phyloP scores from a whole-genome alignment of 2,329 filamentous ascomycete genomes.

The Diaporthe destruens region DNA sequence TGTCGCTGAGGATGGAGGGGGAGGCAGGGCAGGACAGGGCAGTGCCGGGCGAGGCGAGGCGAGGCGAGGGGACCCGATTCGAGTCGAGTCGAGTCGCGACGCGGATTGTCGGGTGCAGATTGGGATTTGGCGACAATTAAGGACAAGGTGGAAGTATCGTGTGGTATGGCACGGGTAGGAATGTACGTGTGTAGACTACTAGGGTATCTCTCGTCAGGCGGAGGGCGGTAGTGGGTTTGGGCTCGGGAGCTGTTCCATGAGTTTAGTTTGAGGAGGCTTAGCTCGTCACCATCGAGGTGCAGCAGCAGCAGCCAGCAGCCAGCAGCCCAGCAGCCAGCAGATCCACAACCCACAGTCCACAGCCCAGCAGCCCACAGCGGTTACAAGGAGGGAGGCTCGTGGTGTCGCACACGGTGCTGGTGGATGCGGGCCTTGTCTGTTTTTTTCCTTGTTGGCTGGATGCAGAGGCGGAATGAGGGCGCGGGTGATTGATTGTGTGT shows the following conservation, averaged over 20 bases:
- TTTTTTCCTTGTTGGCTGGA: not conserved
- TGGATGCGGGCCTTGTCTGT: slow-evolving; percentile 13
- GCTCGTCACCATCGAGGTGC: slow-evolving; percentile 37
- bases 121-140: slow-evolving; percentile 4
- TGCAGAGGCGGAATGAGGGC: not conserved
- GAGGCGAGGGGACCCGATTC: not conserved
- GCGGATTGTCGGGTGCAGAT: slow-evolving; percentile 28
- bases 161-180: slow-evolving; percentile 20
- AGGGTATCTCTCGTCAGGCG: slow-evolving; percentile 14
- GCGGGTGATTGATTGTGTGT: not conserved
- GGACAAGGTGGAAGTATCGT: slow-evolving; percentile 14
- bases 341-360: slow-evolving; percentile 29
- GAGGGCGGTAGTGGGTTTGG: slow-evolving; percentile 35
- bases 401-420: slow-evolving; percentile 35
- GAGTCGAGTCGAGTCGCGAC: not conserved
- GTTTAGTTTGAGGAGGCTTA: slow-evolving; percentile 37
- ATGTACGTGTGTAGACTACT: slow-evolving; percentile 4
- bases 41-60: slow-evolving; percentile 10
- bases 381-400: slow-evolving; percentile 36
- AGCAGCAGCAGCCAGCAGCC: slow-evolving; percentile 14
- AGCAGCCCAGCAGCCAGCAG: slow-evolving; percentile 5
- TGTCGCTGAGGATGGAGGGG: slow-evolving; percentile 24
- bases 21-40: not conserved
- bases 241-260: slow-evolving; percentile 37
- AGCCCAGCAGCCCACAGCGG: slow-evolving; percentile 37